A percentile compares a stretch with the other conserved stretches of the same genome.
Conservation (phyloP, 31 red algal genomes). For the Endocladia muricata region DNA sequence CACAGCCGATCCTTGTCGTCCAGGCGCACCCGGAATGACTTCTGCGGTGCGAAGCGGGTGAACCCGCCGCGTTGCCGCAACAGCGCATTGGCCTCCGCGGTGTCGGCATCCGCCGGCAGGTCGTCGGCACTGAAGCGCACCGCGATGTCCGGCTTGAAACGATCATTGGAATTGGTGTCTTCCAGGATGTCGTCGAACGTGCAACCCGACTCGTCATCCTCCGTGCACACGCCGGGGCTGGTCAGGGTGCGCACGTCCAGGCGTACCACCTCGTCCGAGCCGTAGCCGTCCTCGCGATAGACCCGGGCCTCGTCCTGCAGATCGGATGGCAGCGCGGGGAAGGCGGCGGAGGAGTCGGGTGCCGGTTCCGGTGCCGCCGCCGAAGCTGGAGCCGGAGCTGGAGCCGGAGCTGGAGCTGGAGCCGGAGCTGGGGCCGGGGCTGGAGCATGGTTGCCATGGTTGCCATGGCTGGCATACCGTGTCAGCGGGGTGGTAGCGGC, state of each 20-base stretch:
- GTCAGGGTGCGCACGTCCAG: background rate
- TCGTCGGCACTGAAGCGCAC: background rate
- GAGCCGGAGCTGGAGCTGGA: no score
- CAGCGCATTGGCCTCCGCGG: background rate
- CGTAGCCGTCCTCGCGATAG: background rate
- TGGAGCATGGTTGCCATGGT: no score
- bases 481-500: no score
- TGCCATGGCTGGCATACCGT: no score
- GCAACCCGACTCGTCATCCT: background rate
- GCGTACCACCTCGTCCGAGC: background rate
- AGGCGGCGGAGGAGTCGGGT: no score
- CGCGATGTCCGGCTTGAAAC: background rate
- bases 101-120: no score
- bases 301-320: background rate
- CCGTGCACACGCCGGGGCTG: background rate
- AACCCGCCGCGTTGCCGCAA: background rate
- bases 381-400: no score
- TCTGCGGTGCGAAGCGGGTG: background rate
- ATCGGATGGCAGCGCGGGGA: background rate
- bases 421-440: no score
- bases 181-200: background rate
- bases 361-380: no score
- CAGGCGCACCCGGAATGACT: background rate
- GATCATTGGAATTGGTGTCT: background rate
- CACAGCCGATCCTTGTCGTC: no score